Evolutionary conservation across 2,329 filamentous ascomycete species (phyloP), one percentile per base, ranked within the genome.

Genomic region (Verticillium albo-atrum): DNA sequence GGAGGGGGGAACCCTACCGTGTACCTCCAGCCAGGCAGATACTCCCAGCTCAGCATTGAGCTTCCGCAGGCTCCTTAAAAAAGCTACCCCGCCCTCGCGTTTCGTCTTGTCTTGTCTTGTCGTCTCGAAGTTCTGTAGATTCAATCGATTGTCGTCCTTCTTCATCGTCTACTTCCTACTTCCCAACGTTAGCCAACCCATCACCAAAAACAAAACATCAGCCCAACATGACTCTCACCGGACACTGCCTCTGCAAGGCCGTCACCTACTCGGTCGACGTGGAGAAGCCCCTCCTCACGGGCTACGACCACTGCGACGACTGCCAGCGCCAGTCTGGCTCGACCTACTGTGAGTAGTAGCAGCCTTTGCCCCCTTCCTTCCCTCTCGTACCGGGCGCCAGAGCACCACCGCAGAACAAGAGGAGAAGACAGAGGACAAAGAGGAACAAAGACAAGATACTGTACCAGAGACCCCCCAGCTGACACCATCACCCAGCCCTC

Each of bases 301-400:
- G 82, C 64, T 89, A 89, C 72, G 88, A 89, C 70, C 87, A 89
- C 78, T 89, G 87, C 68, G 87, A 89, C 69, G 87, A 89, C 75
- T 89, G 87, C 80, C 87, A 89, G 75, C 85, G 87, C 69, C 87
- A 89, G 75, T 82, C 75, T 56, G 87, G 87, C 64, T 89, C 85
- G 20, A 88, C 87, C 60, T 89, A 89, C 74, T 89, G 84, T 86
- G 73, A 63, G 82, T 70, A 32, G 30, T n/a, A 54, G 23, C 55
- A 23, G 14, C 35, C n/a, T 23, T 50, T 53, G 14, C 32, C 53
- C 47, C 55, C 23, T 56, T n/a, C 28, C 50, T 30, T 14, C 25
- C 50, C 51, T 28, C 17, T 28, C n/a, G 10, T n/a, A n/a, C n/a
- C n/a, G n/a, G n/a, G 4, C n/a, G 17, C 3, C n/a, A 56, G 10